Base-by-base conservation (phyloP, 257 asterid species). In the Ocimum tenuiflorum region DNA sequence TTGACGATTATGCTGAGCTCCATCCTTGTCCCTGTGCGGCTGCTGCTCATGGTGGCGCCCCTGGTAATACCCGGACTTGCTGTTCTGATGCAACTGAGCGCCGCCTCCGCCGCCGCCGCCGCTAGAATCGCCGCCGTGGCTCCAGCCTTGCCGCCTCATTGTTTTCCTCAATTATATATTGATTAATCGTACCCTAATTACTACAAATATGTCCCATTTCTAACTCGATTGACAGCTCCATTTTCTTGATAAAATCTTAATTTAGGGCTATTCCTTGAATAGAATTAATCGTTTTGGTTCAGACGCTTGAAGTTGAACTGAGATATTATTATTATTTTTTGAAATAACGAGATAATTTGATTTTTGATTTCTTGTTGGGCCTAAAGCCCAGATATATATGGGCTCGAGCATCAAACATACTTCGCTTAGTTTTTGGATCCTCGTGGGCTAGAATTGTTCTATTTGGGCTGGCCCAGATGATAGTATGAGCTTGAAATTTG, bases 131-230 rank as follows among this genome's bases (percentile, higher is more conserved):
- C 78, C 79, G n/a, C 79, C 78, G 75, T 73, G 68, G 18, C 73
- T 76, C 23, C 84, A 84, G 18, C 87, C 82, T 41, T 72, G 85
- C 69, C 85, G 75, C 57, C 89, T 76, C 94, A 81, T 85, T 39
- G 17, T 51, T 9, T 18, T 7, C 71, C 65, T 35, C 33, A 24
- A n/a, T 52, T 41, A 39, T 29, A 18, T 8, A 31, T 23, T 10
- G 55, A 50, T 45, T 4, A 54, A 54, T 62, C 39, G 12, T 23
- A 38, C 66, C 46, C 56, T 45, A 24, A 70, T n/a, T 53, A 52
- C 23, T 49, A 20, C 15, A 9, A 39, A 22, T 3, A 3, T 48
- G 46, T 9, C 19, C 62, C 6, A 47, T n/a, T 58, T 15, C 60
- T 14, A 8, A 20, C 46, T 49, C 23, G 64, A 73, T 59, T 66